A percentile compares a stretch with the other conserved stretches of the same genome.
phyloP scores from a whole-genome alignment of 495 filamentous ascomycete species.

The Aspergillus nidulans region DNA sequence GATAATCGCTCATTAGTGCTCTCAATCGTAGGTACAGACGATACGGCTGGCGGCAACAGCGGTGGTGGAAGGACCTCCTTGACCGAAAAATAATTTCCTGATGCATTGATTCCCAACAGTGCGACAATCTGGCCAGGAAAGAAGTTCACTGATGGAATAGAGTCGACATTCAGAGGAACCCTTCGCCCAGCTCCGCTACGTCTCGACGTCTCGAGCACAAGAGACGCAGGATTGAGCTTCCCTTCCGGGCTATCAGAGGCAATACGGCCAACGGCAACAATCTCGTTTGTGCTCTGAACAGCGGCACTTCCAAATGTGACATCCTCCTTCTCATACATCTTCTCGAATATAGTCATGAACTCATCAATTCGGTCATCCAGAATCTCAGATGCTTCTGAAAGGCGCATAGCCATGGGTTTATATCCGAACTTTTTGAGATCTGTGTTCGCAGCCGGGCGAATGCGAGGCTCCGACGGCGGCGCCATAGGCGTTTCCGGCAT shows the following conservation, averaged over 20 bases:
- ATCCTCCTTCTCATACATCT: slow-evolving; percentile 70
- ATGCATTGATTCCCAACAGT: slow-evolving; percentile 78
- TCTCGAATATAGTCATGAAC: slow-evolving; percentile 66
- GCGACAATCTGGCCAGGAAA: slow-evolving; percentile 95
- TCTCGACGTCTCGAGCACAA: slow-evolving; percentile 83
- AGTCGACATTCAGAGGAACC: slow-evolving; percentile 71
- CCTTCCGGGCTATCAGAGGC: slow-evolving; percentile 80
- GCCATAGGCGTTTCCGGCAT: slow-evolving; percentile 65
- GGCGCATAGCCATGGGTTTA: slow-evolving; percentile 88
- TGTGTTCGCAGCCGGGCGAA: slow-evolving; percentile 74
- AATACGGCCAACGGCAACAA: slow-evolving; percentile 87
- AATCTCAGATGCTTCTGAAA: slow-evolving; percentile 86
- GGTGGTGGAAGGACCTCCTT: slow-evolving; percentile 72
- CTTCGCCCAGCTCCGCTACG: slow-evolving; percentile 77
- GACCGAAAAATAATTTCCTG: slow-evolving; percentile 78
- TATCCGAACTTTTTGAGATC: slow-evolving; percentile 89
- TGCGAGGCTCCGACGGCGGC: slow-evolving; percentile 68
- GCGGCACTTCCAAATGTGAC: slow-evolving; percentile 84
- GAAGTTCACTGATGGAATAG: slow-evolving; percentile 68
- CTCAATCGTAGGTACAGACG: slow-evolving; percentile 55
- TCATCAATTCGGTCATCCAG: slow-evolving; percentile 93
- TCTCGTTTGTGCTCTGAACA: slow-evolving; percentile 74
- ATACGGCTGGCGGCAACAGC: slow-evolving; percentile 62
- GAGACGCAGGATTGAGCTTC: slow-evolving; percentile 73
- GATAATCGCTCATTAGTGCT: slow-evolving; percentile 62